phyloP scores from a whole-genome alignment of 2,329 filamentous ascomycete species.

The Colletotrichum orbiculare region DNA sequence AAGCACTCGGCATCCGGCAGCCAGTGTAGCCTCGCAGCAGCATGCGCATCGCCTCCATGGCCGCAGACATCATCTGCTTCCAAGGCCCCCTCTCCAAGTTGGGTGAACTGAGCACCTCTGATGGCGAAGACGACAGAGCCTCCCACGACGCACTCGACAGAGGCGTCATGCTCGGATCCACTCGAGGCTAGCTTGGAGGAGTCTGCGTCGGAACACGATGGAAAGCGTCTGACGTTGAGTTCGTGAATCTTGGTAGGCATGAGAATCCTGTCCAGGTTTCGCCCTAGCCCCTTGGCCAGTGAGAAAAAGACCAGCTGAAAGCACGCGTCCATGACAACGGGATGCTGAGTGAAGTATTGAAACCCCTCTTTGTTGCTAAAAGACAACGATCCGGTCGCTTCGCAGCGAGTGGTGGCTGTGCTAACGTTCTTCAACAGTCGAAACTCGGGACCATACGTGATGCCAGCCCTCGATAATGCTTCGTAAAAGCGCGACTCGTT shows the following conservation, averaged over 20 bases:
- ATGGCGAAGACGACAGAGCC: background rate
- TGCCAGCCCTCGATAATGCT: constrained; percentile 22
- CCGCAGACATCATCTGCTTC: background rate
- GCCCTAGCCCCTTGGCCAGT: constrained; percentile 14
- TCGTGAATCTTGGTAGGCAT: constrained; percentile 20
- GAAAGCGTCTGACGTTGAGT: background rate
- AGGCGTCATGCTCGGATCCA: constrained; percentile 2
- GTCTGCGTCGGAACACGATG: too few species aligned
- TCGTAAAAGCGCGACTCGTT: constrained; percentile 20
- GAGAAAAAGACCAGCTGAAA: constrained; percentile 28
- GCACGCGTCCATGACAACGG: constrained; percentile 16
- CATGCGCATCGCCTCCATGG: constrained; percentile 3
- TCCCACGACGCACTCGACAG: constrained; percentile 8
- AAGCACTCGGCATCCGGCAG: constrained; percentile 23
- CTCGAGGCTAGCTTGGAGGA: background rate
- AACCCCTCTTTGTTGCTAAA: too few species aligned
- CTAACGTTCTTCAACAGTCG: constrained; percentile 21
- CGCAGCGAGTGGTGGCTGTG: background rate
- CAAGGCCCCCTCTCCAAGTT: constrained; percentile 2
- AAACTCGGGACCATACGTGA: constrained; percentile 27
- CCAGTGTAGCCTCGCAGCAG: constrained; percentile 21
- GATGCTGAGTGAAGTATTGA: background rate
- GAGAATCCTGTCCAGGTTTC: constrained; percentile 22
- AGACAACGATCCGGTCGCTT: background rate
- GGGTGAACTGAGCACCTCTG: constrained; percentile 15